Evolutionary conservation across 371 early-diverging fungal genomes (phyloP), one percentile per base, ranked within the genome.

Genomic region (Sporodiniella umbellata): DNA sequence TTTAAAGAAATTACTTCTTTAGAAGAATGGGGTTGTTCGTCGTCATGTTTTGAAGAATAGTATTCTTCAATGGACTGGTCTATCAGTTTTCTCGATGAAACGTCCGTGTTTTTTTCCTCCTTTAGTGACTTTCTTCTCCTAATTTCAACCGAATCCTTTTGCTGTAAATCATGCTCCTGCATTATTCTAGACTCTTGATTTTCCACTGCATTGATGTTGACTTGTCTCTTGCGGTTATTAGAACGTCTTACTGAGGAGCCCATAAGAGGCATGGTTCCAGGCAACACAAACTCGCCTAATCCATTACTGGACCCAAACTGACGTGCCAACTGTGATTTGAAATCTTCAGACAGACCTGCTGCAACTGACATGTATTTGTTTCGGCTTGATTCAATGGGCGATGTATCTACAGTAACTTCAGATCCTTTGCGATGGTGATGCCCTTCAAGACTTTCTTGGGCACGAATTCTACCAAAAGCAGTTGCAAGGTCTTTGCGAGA

Each of bases 361-460:
- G 70, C 78, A 52, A 72, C 55, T 6, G 79, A 75, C 33, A 56
- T 61, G 39, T 64, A 63, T 26, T 62, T 67, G 21, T 56, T 64
- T 15, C 54, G 54, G 12, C 65, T 71, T n/a, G 30, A 39, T 25
- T 48, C 60, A 23, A 51, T 21, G 19, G 39, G 28, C 17, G 46
- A 17, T 38, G 18, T 40, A 26, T 33, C 21, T 45, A 15, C 15
- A 42, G 42, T 14, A 18, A 35, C 33, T 3, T 21, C 23, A n/a
- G 48, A 21, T 39, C 48, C 33, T 53, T 43, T 49, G 33, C 56
- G 49, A 15, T 49, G 37, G 39, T 57, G 60, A 8, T n/a, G n/a
- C n/a, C 71, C 72, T 43, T 75, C 76, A 2, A 70, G 40, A 15
- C 62, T 59, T 44, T 79, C 66, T 51, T 75, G 69, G 19, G 79